Base-by-base conservation (phyloP, 768 basidiomycete species). In the Termitomyces eurrhizus region DNA sequence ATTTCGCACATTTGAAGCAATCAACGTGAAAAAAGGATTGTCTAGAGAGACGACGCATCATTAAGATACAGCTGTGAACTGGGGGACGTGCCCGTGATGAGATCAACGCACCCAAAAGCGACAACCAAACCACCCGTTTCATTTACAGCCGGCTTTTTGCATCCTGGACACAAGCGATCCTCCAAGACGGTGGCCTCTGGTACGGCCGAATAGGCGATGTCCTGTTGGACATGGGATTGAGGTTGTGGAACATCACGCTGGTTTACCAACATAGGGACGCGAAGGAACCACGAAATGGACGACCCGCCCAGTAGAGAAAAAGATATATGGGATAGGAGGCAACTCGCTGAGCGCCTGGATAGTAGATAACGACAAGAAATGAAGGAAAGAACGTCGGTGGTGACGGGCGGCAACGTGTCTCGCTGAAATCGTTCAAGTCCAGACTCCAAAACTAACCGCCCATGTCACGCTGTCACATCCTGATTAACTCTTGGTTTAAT, bases 1-100 rank as follows among this genome's bases (percentile, higher is more conserved):
- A 98, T 77, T 98, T 99, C 42, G 95, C 95, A 70, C 97, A 99
- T 66, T 92, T 93, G 82, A 98, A 98, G 75, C 93, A 94, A 73
- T 92, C 88, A 61, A 93, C 88, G 65, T 95, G 95, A 80, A 96
- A 97, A 72, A 95, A 90, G 49, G 94, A 92, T 80, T 93, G 88
- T 29, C 94, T 97, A 69, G 24, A 18, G 26, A 4, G 41, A 60
- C 18, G n/a, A 51, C 48, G 7, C 33, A 60, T 57, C 37, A 56
- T 53, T 16, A 36, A 57, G 44, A 26, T 36, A 57, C 32, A 21
- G 46, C 7, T n/a, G n/a, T 41, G 11, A 29, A 50, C 11, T 24
- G 44, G 12, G 26, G 24, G 26, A 29, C 18, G 13, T 36, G 49
- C 53, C 35, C 36, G 37, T 59, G 63, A 64, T 51, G 57, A 61